Base-by-base conservation (phyloP, 78 protist genomes). In the Dictyostelium intermedium region DNA sequence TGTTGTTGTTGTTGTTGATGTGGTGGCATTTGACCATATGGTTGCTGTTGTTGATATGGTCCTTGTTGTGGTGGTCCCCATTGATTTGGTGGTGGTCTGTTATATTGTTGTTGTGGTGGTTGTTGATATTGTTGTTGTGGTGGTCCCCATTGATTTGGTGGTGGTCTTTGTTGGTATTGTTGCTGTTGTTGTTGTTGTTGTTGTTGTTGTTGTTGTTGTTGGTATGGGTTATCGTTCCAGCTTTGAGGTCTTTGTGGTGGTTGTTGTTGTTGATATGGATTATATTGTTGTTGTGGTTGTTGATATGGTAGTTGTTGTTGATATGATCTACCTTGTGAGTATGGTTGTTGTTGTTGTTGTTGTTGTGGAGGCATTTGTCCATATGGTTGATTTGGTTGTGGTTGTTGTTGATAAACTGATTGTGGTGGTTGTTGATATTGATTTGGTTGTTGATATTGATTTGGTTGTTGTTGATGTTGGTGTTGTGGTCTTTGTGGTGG, bases 21-120 rank as follows among this genome's bases (percentile, higher is more conserved):
- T 25, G 74, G 30, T 34, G 32, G 39, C n/a, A 13, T 16, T 73
- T 30, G 91, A 10, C 39, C 69, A 9, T 70, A 66, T 13, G 74
- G 47, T 45, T 34, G 82, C 47, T 84, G 91, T 85, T 37, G 91
- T 73, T 69, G 91, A 10, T 82, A 60, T 25, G 41, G 86, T 8
- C 0, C 4, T 37, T 20, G 86, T 85, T 45, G 83, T 76, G 63
- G 41, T 80, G 85, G 85, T 27, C 60, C 39, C 32, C 30, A 56
- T 47, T 47, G 66, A 47, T 53, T 37, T 50, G 73, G 72, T 50
- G 73, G 72, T n/a, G 30, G 74, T 66, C 74, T 66, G 20, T 66
- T 27, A 25, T 63, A 25, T 63, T 63, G 73, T 53, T 13, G 63
- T 66, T n/a, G 74, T n/a, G 25, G 72, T 72, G 30, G 79, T 72